Evolutionary conservation across 2,329 filamentous ascomycete species (phyloP), one percentile per base, ranked within the genome.

Genomic region (Curvularia verruculosa): DNA sequence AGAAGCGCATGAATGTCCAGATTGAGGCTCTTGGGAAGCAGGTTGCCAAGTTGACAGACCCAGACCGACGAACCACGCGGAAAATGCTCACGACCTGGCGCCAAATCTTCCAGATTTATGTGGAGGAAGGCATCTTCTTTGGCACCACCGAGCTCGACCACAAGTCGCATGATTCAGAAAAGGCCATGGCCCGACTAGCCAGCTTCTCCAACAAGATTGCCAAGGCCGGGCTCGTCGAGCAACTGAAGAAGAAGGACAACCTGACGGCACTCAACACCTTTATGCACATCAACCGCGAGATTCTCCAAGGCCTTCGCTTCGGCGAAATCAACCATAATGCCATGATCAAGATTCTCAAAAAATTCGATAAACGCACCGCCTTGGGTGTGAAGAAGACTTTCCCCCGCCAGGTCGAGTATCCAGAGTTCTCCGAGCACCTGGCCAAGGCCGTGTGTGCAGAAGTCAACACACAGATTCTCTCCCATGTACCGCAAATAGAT

Each of bases 361-460:
- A 94, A 77, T 96, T 96, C 72, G 90, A 95, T 77, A 96, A 96
- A 76, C 85, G 87, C 56, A 96, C 92, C 1, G 86, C 89, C 0
- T 80, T 96, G 19, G 87, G 88, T 24, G 87, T 89, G 1, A 86
- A 86, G 37, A 79, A 84, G 34, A 82, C 81, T 0, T 89, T 91
- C 63, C 85, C 87, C 0, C 78, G 81, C 8, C 79, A 82, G 23
- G 82, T 90, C 50, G 79, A 82, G 51, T 74, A 74, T 41, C 83
- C 86, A 3, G 82, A 85, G 21, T 83, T 83, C 46, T 83, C 89
- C 36, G 84, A 86, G 56, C 84, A 84, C 50, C 85, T 95, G 60
- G 89, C 91, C 40, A 89, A 88, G 69, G 87, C 90, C 54, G 84
- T 95, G 45, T 92, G 90, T 71, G 86, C 88, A 21, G 85, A 90